Evolutionary conservation across 2,329 filamentous ascomycete genomes (phyloP), one percentile per base, ranked within the genome.

Genomic region (Zopfia rhizophila): DNA sequence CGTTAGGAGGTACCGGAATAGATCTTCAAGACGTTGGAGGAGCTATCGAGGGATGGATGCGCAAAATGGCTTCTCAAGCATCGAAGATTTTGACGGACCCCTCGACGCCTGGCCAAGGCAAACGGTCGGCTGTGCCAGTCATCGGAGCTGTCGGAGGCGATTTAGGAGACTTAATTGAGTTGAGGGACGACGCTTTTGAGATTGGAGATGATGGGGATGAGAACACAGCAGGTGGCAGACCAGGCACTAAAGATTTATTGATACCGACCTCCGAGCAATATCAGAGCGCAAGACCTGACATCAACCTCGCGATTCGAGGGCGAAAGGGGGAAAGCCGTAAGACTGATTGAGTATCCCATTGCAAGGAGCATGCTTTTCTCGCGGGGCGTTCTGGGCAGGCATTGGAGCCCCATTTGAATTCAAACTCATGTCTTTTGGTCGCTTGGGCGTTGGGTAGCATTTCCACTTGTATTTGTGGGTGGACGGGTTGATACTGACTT

Each of bases 21-120:
- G 75, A 78, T 6, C 76, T 97, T 3, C 91, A 96, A 61, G 89
- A 92, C 53, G 87, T 96, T 7, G 91, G 92, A 1, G 88, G 90
- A 5, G 88, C 89, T 2, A 86, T 97, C 21, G 94, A 97, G 73
- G 88, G 87, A 1, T 99, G 94, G 91, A 78, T 97, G 48, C 82
- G 92, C 49, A 90, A 91, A 52, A 86, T 96, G 25, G 90, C 91
- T 48, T 78, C 81, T 5, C 87, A 86, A 63, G 79, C 82, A 4
- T 64, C 66, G 13, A 73, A 68, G 33, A 42, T 70, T 7, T 45
- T 72, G n/a, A 51, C 67, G 28, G 69, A 60, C 56, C 69, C 48
- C 43, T 63, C 43, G 41, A 74, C 38, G 3, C 61, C 61, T 7
- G 62, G 61, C 5, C 59, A 63, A 31, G 60, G 65, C 4, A 65